Conservation (phyloP, 208 protist species). For the Leishmania guyanensis region DNA sequence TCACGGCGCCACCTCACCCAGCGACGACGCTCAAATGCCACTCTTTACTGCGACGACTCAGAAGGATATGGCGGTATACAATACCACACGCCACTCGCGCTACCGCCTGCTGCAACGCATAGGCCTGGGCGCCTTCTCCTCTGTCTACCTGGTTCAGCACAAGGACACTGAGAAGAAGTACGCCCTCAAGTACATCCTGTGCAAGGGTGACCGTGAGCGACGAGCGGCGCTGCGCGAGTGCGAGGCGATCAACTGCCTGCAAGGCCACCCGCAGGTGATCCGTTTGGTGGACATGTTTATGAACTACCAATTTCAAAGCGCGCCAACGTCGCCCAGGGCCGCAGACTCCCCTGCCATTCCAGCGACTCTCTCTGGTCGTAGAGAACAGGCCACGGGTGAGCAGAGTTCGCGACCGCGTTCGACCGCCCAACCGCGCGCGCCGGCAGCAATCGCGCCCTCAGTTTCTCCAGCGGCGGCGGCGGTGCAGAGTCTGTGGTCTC, state of each 20-base stretch:
- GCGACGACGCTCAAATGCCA: conserved; percentile 2
- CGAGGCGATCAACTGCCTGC: conserved; percentile 61
- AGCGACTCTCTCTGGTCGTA: not conserved
- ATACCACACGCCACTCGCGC: conserved; percentile 49
- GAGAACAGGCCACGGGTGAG: not conserved
- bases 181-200: conserved; percentile 83
- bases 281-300: conserved; percentile 84
- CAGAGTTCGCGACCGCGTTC: not conserved
- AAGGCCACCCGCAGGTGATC: conserved; percentile 80
- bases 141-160: conserved; percentile 75
- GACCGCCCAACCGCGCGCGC: not conserved
- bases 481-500: too few species aligned
- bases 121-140: conserved; percentile 67
- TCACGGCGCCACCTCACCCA: not conserved
- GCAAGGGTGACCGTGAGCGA: conserved; percentile 57
- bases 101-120: conserved; percentile 64
- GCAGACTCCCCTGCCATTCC: not conserved
- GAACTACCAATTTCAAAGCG: conserved; percentile 53
- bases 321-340: not conserved
- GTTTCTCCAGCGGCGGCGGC: not conserved
- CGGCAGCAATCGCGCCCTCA: not conserved
- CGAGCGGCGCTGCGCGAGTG: conserved; percentile 73
- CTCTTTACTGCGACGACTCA: conserved; percentile 34
- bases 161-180: conserved; percentile 40
- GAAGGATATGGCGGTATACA: conserved; percentile 46